Evolutionary conservation across 106 monocot genomes (phyloP).

Genomic region (Dendrobium chrysotoxum): DNA sequence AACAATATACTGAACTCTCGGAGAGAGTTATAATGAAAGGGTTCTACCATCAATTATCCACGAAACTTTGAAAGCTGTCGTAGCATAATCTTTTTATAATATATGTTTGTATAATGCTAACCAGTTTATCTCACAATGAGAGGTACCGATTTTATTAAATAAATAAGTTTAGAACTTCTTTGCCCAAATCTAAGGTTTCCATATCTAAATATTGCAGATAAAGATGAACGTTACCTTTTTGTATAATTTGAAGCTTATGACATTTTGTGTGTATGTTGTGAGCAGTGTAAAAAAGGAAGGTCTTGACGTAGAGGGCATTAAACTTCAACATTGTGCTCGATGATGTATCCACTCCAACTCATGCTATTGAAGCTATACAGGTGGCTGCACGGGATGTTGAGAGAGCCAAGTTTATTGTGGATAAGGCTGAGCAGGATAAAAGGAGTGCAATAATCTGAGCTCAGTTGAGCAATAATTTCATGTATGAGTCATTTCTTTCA

Average conservation of each 20-base stretch:
- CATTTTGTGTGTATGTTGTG: conserved; percentile 26
- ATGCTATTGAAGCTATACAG: conserved; percentile 75
- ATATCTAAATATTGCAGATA: not conserved
- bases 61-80: conserved; percentile 84
- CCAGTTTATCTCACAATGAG: conserved; percentile 94
- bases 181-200: not conserved
- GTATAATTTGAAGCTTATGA: conserved; percentile 1
- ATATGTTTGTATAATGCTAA: conserved; percentile 99
- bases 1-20: conserved; percentile 58
- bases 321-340: conserved; percentile 70
- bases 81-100: too few species aligned
- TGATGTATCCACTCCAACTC: conserved; percentile 71
- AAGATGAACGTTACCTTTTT: not conserved
- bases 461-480: conserved; percentile 27
- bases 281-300: conserved; percentile 57
- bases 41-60: conserved; percentile 78
- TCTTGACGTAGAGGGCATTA: conserved; percentile 48
- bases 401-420: conserved; percentile 66
- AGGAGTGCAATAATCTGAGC: conserved; percentile 68
- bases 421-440: conserved; percentile 78
- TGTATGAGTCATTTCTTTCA: not conserved
- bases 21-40: conserved; percentile 73
- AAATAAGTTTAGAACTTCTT: not conserved
- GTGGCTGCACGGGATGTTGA: conserved; percentile 77
- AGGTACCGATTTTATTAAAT: conserved; percentile 31